Evolutionary conservation across 257 asterid genomes (phyloP), one percentile per base, ranked within the genome.

Genomic region (Penstemon barbatus): DNA sequence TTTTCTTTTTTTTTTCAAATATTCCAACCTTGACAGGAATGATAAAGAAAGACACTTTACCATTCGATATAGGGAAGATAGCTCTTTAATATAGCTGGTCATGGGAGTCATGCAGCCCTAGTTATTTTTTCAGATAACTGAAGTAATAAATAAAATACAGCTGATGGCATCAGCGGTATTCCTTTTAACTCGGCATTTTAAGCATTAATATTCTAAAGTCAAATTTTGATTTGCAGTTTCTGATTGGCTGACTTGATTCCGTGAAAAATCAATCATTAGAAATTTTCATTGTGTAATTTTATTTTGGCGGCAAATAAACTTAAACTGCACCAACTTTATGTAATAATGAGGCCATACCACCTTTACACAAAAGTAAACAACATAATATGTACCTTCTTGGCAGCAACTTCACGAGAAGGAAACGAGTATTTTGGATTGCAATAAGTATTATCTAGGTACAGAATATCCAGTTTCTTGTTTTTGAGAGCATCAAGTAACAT

Each of bases 391-490:
- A 91, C 98, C 95, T 87, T 85, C 72, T 61, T 74, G 49, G 97
- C 87, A 54, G 95, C 95, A 71, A 61, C 82, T 71, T 84, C 90
- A 52, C 95, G 96, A 33, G 92, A 77, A 76, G 98, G 96, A 75
- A 91, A 91, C 39, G 75, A 57, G 73, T 78, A 91, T 45, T 68
- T 69, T 0, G 98, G 98, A 66, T 82, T 85, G 74, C 98, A 89
- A 72, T 83, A 91, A 45, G 96, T 87, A 70, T 91, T 91, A 65
- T 91, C 96, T 57, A 91, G 71, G 82, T 83, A 80, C 8, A 91
- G 63, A 44, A 53, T 57, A 78, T 87, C 86, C 46, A 91, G 83
- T 41, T 81, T 77, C 77, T 77, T 80, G 53, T 79, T 72, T 77
- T 87, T 78, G 70, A 91, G 86, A 79, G 91, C 92, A 71, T 85